A percentile compares a stretch with the other conserved stretches of the same genome.
These are phyloP conservation scores for Suillus fuscotomentosus DNA, from an alignment of 768 basidiomycete species.

Conservation along the genomic window DNA sequence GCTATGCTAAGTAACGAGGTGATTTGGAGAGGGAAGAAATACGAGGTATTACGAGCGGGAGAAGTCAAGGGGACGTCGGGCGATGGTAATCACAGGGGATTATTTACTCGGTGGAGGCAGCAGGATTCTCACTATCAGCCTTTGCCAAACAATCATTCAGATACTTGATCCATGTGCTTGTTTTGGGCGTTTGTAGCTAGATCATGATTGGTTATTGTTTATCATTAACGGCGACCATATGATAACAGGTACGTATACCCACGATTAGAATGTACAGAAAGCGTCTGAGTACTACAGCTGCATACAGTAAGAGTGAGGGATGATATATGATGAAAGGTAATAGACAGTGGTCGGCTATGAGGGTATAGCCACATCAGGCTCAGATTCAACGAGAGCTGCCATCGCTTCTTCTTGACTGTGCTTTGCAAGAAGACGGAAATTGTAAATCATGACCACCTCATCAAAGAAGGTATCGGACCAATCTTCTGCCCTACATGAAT, in stretches of 20 bases:
- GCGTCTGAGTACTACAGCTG: constrained; percentile 14
- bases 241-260: constrained; percentile 34
- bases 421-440: constrained; percentile 41
- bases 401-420: constrained; percentile 37
- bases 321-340: background rate
- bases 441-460: constrained; percentile 58
- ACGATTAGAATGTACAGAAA: constrained; percentile 36
- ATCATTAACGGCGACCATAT: constrained; percentile 15
- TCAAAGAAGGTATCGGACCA: constrained; percentile 66
- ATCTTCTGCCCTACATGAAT: constrained; percentile 40
- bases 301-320: constrained; percentile 4
- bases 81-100: constrained; percentile 16
- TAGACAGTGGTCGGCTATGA: constrained; percentile 1
- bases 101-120: constrained; percentile 26
- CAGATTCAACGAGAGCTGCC: constrained; percentile 24
- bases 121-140: constrained; percentile 7
- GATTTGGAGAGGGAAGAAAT: constrained; percentile 82
- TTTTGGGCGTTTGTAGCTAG: background rate
- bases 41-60: constrained; percentile 73
- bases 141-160: constrained; percentile 15
- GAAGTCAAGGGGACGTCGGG: constrained; percentile 45
- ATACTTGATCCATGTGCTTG: constrained; percentile 7
- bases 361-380: constrained; percentile 1
- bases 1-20: constrained; percentile 84
- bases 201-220: background rate